These are phyloP conservation scores for Skeletonema grethae DNA, from an alignment of 108 stramenopile genomes.

Conservation along the genomic window DNA sequence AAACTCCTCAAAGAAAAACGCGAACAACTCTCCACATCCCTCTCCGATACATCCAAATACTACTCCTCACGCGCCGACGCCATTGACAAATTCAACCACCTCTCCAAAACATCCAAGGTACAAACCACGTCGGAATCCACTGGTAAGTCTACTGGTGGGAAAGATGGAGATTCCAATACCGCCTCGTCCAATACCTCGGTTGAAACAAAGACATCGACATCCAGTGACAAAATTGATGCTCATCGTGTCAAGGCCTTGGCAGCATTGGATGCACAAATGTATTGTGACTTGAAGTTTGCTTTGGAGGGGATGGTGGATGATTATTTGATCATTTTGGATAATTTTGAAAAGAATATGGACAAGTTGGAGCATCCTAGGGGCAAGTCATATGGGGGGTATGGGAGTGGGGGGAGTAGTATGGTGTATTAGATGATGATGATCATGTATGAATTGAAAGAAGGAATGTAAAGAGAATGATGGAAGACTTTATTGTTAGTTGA, in stretches of 20 bases:
- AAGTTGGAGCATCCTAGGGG: conserved; percentile 61
- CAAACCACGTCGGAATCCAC: conserved; percentile 29
- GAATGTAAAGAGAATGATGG: no score
- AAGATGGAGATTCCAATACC: conserved; percentile 52
- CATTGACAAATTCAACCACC: conserved; percentile 49
- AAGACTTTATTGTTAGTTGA: no score
- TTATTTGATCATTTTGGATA: conserved; percentile 51
- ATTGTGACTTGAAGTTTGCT: conserved; percentile 27
- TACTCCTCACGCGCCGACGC: conserved; percentile 66
- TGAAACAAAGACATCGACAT: conserved; percentile 38
- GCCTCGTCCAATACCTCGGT: conserved; percentile 26
- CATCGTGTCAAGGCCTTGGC: conserved; percentile 43
- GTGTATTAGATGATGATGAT: conserved; percentile 29
- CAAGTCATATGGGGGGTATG: conserved; percentile 48
- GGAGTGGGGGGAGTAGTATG: conserved; percentile 43
- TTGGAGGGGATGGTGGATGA: conserved; percentile 44
- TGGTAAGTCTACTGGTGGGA: conserved; percentile 53
- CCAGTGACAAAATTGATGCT: conserved; percentile 13
- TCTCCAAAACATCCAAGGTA: conserved; percentile 42
- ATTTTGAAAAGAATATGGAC: conserved; percentile 64
- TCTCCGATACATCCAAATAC: conserved; percentile 59
- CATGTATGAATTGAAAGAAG: background rate
- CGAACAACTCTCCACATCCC: conserved; percentile 41
- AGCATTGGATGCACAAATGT: conserved; percentile 52
- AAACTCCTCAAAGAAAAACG: conserved; percentile 52